Percentiles rank a stretch among this genome's conserved stretches.
These are phyloP conservation scores for Protomyces inouyei DNA, from an alignment of 1,139 yeast species.

Conservation along the genomic window DNA sequence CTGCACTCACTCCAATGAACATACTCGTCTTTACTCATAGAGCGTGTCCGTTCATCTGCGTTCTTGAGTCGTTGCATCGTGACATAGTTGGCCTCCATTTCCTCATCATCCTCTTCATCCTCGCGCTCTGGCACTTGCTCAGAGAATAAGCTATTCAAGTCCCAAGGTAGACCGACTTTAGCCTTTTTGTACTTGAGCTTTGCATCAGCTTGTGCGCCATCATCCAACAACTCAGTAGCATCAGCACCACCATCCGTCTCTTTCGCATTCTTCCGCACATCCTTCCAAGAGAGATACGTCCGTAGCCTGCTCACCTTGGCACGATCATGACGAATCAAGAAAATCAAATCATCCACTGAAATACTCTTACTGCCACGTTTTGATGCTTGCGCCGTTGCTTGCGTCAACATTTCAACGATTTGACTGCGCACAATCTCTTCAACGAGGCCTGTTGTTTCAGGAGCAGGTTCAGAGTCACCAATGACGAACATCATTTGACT, in stretches of 20 bases:
- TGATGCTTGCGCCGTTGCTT: constrained; percentile 73
- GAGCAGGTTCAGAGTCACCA: constrained; percentile 94
- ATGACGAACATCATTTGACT: constrained; percentile 90
- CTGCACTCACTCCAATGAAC: constrained; percentile 99
- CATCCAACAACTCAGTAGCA: constrained; percentile 42
- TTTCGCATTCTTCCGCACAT: constrained; percentile 91
- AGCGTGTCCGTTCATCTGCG: constrained; percentile 89
- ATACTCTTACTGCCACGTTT: constrained; percentile 78
- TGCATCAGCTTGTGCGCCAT: constrained; percentile 45
- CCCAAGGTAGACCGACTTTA: constrained; percentile 90
- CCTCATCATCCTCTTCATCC: constrained; percentile 76
- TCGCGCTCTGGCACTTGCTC: constrained; percentile 86
- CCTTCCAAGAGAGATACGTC: constrained; percentile 94
- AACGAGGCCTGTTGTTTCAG: constrained; percentile 80
- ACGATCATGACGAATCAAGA: constrained; percentile 83
- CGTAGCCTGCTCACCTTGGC: constrained; percentile 89
- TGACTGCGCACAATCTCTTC: constrained; percentile 95
- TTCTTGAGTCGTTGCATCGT: constrained; percentile 79
- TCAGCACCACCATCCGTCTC: constrained; percentile 82
- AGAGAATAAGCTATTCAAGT: constrained; percentile 82
- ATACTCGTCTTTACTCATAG: constrained; percentile 94
- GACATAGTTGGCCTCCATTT: constrained; percentile 82
- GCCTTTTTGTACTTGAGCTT: constrained; percentile 70
- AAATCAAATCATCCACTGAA: constrained; percentile 88
- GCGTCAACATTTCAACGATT: constrained; percentile 69